Evolutionary conservation across 768 basidiomycete species (phyloP).

Genomic region (Panellus pusillus): DNA sequence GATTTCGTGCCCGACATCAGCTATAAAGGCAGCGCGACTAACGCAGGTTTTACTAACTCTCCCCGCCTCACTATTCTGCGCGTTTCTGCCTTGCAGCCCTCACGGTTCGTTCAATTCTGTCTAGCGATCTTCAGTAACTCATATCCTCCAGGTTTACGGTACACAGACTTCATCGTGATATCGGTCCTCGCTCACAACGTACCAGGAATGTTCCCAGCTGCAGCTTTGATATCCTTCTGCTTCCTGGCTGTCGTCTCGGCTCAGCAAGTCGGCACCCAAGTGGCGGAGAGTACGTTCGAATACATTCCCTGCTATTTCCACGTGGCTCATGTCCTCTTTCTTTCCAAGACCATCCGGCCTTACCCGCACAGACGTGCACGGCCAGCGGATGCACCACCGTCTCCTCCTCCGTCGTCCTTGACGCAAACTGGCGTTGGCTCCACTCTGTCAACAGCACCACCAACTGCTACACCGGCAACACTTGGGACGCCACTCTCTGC

Average conservation of each 20-base stretch:
- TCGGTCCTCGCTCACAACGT: too few relatives aligned
- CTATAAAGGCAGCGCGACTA: conserved; percentile 6
- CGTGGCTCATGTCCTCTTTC: too few relatives aligned
- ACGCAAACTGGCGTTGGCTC: conserved; percentile 57
- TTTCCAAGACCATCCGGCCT: conserved; percentile 37
- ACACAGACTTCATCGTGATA: not conserved
- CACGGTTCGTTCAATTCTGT: not conserved
- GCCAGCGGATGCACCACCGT: conserved; percentile 42
- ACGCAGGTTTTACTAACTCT: conserved; percentile 1
- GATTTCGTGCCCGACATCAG: not conserved
- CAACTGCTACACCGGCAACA: conserved; percentile 58
- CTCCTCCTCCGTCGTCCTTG: conserved; percentile 43
- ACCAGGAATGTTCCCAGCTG: conserved; percentile 37
- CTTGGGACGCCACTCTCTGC: conserved; percentile 53
- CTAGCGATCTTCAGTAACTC: not conserved
- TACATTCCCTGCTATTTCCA: too few relatives aligned
- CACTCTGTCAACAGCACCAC: conserved; percentile 37
- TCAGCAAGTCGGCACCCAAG: conserved; percentile 51
- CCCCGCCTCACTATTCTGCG: conserved; percentile 5
- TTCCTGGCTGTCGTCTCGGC: conserved; percentile 43
- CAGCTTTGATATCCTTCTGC: conserved; percentile 40
- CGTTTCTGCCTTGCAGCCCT: conserved; percentile 5
- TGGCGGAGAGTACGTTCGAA: conserved; percentile 34
- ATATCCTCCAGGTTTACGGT: not conserved
- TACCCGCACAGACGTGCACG: conserved; percentile 50